Evolutionary conservation across 805 yeast species (phyloP).

Genomic region (Saturnispora ahearnii): DNA sequence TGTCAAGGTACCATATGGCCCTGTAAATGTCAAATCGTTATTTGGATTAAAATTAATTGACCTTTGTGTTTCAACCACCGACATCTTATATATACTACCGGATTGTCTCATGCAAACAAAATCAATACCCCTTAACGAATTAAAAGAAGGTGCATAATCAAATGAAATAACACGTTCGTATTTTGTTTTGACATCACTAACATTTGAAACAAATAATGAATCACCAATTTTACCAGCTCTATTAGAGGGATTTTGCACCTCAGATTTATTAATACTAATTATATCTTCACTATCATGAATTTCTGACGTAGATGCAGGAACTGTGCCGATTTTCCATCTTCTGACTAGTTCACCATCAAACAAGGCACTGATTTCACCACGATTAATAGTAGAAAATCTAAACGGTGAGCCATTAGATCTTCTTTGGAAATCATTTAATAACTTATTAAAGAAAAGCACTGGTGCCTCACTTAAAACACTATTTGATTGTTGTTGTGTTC

Average conservation of each 20-base stretch:
- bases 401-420: constrained; percentile 57
- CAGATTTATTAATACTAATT: constrained; percentile 14
- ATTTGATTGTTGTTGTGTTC: constrained; percentile 9
- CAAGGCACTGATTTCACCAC: constrained; percentile 69
- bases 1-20: constrained; percentile 46
- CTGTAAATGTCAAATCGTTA: constrained; percentile 55
- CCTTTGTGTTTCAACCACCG: constrained; percentile 57
- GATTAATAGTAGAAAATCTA: constrained; percentile 54
- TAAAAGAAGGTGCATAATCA: constrained; percentile 60
- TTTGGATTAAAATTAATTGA: constrained; percentile 56
- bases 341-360: constrained; percentile 71
- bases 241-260: constrained; percentile 12
- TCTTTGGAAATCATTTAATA: constrained; percentile 50
- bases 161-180: constrained; percentile 77
- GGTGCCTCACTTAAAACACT: constrained; percentile 41
- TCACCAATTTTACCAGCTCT: constrained; percentile 31
- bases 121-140: constrained; percentile 46
- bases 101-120: constrained; percentile 85
- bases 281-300: constrained; percentile 17
- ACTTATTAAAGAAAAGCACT: constrained; percentile 44
- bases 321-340: constrained; percentile 68
- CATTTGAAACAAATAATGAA: constrained; percentile 64
- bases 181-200: constrained; percentile 64
- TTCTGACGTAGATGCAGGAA: constrained; percentile 31
- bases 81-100: constrained; percentile 78